Percentiles rank a stretch among this genome's conserved stretches.
These are phyloP conservation scores for Leptographium galeiforme DNA, from an alignment of 2,329 filamentous ascomycete genomes.

Conservation along the genomic window DNA sequence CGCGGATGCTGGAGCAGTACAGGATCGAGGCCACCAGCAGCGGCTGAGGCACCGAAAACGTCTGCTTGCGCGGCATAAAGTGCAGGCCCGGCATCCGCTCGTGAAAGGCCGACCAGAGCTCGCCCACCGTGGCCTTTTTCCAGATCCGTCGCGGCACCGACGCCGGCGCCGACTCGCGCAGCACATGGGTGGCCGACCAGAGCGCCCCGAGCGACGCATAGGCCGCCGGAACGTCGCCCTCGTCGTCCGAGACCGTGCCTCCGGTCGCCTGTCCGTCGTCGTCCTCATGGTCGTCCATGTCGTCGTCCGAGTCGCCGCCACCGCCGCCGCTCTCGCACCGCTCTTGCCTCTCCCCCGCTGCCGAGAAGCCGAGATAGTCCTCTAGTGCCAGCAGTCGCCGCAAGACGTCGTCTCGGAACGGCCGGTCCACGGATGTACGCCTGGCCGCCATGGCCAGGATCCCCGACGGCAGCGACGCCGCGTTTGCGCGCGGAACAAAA, in stretches of 20 bases:
- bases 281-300: neutral
- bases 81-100: constrained; percentile 30
- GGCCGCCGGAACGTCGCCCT: neutral
- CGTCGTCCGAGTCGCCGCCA: neutral
- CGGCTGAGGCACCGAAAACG: constrained; percentile 26
- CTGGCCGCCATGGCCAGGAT: neutral
- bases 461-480: constrained; percentile 1
- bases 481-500: constrained; percentile 10
- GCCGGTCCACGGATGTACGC: neutral
- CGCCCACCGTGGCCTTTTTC: constrained; percentile 3
- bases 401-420: constrained; percentile 5
- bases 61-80: constrained; percentile 28
- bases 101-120: constrained; percentile 19
- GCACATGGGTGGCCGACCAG: constrained; percentile 4
- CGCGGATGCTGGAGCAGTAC: constrained; percentile 20
- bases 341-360: neutral
- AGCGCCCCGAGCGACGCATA: constrained; percentile 6
- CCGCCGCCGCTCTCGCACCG: neutral
- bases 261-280: neutral
- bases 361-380: constrained; percentile 1
- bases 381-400: constrained; percentile 6
- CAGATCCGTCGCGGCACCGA: constrained; percentile 2
- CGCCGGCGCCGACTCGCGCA: neutral
- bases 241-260: neutral
- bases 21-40: constrained; percentile 29